Evolutionary conservation across 164 flowering plant genomes (phyloP).

Genomic region (Aristolochia fimbriata): DNA sequence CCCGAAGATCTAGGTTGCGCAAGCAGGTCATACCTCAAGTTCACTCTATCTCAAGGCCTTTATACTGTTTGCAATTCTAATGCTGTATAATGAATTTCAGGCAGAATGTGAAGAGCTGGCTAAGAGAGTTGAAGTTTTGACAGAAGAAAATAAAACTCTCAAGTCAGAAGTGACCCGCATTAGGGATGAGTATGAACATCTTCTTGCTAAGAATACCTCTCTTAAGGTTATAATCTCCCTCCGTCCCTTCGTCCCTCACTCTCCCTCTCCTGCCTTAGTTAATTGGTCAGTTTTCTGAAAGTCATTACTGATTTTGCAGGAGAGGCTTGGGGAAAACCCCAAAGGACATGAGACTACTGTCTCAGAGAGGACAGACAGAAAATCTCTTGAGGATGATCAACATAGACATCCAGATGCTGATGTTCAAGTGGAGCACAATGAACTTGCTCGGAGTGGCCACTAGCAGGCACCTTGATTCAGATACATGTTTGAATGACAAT

Average conservation of each 20-base stretch:
- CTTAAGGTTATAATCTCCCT: constrained; percentile 48
- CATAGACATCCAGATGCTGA: constrained; percentile 1
- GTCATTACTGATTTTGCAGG: constrained; percentile 35
- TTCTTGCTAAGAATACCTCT: constrained; percentile 60
- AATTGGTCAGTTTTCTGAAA: background rate
- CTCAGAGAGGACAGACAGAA: constrained; percentile 30
- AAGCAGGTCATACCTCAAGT: constrained; percentile 57
- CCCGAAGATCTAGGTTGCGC: constrained; percentile 83
- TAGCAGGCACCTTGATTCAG: constrained; percentile 12
- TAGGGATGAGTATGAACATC: constrained; percentile 70
- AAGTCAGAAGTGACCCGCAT: constrained; percentile 60
- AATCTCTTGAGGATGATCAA: constrained; percentile 22
- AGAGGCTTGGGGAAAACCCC: constrained; percentile 58
- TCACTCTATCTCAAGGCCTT: background rate
- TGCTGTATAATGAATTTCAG: constrained; percentile 26
- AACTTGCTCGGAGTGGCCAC: constrained; percentile 25
- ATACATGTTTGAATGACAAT: constrained; percentile 20
- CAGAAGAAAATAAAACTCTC: constrained; percentile 72
- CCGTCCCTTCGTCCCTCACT: background rate
- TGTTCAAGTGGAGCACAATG: constrained; percentile 23
- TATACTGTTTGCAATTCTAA: background rate
- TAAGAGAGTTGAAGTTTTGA: constrained; percentile 64
- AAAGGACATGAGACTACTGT: constrained; percentile 37
- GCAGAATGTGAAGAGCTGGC: constrained; percentile 96
- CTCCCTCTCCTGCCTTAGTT: background rate